Conservation (phyloP, 441 rosid genomes). For the Populus trichocarpa region DNA sequence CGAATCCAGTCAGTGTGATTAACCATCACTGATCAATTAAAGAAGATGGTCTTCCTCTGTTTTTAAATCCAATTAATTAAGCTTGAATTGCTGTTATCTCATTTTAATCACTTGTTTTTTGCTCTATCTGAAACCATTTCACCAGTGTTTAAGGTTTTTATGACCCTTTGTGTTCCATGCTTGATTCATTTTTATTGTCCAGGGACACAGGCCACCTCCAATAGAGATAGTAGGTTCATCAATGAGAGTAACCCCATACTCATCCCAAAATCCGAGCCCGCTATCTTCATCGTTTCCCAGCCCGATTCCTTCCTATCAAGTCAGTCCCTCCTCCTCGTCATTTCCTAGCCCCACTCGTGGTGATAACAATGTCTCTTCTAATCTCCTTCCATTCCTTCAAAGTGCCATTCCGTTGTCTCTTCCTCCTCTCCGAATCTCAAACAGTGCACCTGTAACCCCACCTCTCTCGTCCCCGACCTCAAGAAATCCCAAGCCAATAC, state of each 20-base stretch:
- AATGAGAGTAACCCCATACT: conserved; percentile 50
- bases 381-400: conserved; percentile 56
- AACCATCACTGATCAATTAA: background rate
- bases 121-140: background rate
- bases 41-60: background rate
- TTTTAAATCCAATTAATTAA: background rate
- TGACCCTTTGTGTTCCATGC: background rate
- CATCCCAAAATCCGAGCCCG: conserved; percentile 86
- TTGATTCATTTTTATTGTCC: conserved; percentile 26
- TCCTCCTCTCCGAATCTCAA: conserved; percentile 89
- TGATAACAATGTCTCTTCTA: conserved; percentile 49
- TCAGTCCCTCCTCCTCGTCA: conserved; percentile 78
- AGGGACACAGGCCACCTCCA: conserved; percentile 75
- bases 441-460: conserved; percentile 92
- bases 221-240: conserved; percentile 61
- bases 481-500: conserved; percentile 61
- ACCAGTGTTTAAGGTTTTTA: background rate
- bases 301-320: conserved; percentile 91
- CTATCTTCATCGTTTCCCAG: conserved; percentile 88
- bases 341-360: conserved; percentile 82
- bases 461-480: conserved; percentile 89
- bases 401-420: conserved; percentile 70
- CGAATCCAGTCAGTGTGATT: background rate
- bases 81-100: background rate
- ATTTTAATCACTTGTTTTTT: background rate